These are phyloP conservation scores for Eucalyptus caleyi DNA, from an alignment of 345 rosid genomes.

Conservation along the genomic window DNA sequence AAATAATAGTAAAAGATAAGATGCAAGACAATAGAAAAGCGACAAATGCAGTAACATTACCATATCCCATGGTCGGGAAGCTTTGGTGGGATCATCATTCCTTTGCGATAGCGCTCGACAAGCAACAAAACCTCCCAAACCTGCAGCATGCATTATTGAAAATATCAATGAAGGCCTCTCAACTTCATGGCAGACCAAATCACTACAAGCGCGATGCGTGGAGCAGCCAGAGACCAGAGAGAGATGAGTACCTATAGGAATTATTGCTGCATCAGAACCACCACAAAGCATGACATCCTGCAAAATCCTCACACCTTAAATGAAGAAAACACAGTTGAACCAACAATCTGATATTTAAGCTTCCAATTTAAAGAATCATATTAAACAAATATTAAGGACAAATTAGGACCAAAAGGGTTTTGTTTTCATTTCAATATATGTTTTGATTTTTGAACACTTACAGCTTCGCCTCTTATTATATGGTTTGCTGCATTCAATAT, in stretches of 20 bases:
- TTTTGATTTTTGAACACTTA: conserved; percentile 22
- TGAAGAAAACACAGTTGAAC: background rate
- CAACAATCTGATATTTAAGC: background rate
- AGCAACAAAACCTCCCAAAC: conserved; percentile 97
- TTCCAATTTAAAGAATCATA: background rate
- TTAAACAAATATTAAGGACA: background rate
- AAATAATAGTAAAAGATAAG: background rate
- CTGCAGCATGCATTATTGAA: conserved; percentile 24
- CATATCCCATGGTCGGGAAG: conserved; percentile 96
- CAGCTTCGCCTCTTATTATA: conserved; percentile 93
- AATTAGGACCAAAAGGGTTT: background rate
- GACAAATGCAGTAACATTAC: conserved; percentile 17
- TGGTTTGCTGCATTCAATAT: conserved; percentile 90
- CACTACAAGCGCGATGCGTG: background rate
- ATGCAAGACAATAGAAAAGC: background rate
- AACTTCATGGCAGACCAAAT: background rate
- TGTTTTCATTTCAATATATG: background rate
- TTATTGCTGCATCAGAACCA: conserved; percentile 82
- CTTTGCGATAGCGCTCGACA: conserved; percentile 86
- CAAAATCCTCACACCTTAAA: conserved; percentile 1
- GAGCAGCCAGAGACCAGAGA: conserved; percentile 2
- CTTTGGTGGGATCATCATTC: conserved; percentile 80
- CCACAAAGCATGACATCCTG: conserved; percentile 98
- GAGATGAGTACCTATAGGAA: conserved; percentile 63
- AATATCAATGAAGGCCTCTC: background rate